phyloP scores from a whole-genome alignment of 805 yeast species.

The Schizosaccharomyces lindneri region DNA sequence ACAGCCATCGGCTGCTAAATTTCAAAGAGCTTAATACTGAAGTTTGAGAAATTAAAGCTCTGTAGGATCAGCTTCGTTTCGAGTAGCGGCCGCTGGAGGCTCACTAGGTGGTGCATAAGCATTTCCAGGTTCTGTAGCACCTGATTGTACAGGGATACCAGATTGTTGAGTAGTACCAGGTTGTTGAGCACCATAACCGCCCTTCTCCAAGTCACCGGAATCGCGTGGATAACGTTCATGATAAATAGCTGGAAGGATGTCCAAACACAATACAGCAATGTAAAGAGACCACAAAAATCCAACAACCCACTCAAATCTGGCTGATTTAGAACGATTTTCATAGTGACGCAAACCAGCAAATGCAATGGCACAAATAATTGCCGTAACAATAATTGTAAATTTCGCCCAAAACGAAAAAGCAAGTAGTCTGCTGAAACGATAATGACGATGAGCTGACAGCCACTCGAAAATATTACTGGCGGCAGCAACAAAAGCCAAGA shows the following conservation, averaged over 20 bases:
- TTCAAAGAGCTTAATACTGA: background rate
- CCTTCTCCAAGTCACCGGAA: background rate
- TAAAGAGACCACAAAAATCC: background rate
- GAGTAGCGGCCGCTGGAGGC: background rate
- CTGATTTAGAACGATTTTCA: background rate
- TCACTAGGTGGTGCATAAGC: background rate
- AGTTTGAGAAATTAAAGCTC: background rate
- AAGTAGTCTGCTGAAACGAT: background rate
- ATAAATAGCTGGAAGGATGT: background rate
- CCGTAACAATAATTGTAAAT: background rate
- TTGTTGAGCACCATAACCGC: background rate
- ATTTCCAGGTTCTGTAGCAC: background rate
- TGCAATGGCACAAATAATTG: background rate
- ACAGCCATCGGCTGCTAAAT: background rate
- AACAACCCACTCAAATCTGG: background rate
- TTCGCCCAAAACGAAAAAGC: background rate
- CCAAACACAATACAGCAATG: background rate
- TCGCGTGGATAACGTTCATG: background rate
- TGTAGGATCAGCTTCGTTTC: background rate
- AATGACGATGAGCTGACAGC: background rate
- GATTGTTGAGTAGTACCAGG: background rate
- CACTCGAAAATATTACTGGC: background rate
- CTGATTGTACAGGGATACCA: too few species aligned
- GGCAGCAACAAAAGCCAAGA: background rate
- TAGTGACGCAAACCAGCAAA: background rate